Percentiles rank a stretch among this genome's conserved stretches.
Evolutionary conservation across 225 moss, liverwort and hornwort species (phyloP).

Genomic region (Takakia lepidozioides): DNA sequence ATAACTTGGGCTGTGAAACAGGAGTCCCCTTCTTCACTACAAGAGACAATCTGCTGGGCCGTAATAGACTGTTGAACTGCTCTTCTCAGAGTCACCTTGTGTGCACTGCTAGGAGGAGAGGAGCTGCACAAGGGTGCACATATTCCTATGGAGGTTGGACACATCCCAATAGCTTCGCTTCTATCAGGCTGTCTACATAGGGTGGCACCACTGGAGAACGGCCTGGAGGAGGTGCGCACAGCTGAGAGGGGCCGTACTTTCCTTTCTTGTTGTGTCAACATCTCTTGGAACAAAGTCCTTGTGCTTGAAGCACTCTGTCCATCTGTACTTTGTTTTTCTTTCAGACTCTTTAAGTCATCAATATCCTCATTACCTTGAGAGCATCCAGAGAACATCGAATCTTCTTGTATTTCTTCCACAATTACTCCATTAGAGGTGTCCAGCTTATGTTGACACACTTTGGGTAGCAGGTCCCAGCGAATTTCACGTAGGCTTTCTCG

Average conservation of each 20-base stretch:
- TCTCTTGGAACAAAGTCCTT: constrained; percentile 18
- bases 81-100: too few relatives aligned
- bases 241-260: constrained; percentile 36
- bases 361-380: background rate
- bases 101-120: too few relatives aligned
- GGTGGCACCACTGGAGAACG: constrained; percentile 14
- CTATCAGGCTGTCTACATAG: too few relatives aligned
- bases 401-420: constrained; percentile 34
- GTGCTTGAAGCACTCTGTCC: constrained; percentile 2
- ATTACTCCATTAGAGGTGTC: background rate
- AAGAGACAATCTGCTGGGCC: too few relatives aligned
- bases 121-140: too few relatives aligned
- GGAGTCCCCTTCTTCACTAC: too few relatives aligned
- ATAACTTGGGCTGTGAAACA: too few relatives aligned
- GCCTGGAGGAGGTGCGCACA: constrained; percentile 12
- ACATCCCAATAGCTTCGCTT: too few relatives aligned
- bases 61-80: too few relatives aligned
- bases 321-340: constrained; percentile 12
- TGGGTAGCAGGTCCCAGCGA: constrained; percentile 12
- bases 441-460: constrained; percentile 7
- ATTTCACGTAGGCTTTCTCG: constrained; percentile 27
- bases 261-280: constrained; percentile 31
- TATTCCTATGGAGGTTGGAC: too few relatives aligned
- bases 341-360: constrained; percentile 2
- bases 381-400: background rate